Base-by-base conservation (phyloP, 164 flowering plant species). In the Stephania cephalantha region DNA sequence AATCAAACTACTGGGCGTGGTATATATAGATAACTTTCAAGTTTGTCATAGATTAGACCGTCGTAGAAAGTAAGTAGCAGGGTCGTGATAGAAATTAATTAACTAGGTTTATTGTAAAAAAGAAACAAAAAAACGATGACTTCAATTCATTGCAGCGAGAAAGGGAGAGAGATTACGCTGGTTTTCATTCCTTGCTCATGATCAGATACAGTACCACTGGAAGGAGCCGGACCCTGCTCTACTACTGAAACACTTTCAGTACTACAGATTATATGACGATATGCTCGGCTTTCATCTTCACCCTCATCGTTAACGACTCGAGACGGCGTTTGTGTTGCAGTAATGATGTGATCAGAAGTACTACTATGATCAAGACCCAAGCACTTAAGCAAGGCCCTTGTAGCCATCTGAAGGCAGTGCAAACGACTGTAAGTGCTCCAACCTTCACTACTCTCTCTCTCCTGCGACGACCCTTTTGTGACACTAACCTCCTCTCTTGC, bases 361-460 rank as follows among this genome's bases (percentile, higher is more conserved):
- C 20, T 4, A n/a, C 77, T 18, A 25, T 53, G 10, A 8, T 71
- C 78, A 29, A 46, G 69, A 18, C 85, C 82, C 15, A 83, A 65
- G 69, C 83, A 80, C 69, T 73, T 75, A 42, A 78, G 71, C 17
- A 78, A 70, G 20, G 68, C 63, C 55, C 61, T 77, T 25, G 71
- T 6, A 61, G 73, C 76, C 9, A 73, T 15, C n/a, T 77, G 61
- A 68, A 77, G 68, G 15, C 69, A 77, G 46, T 68, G 55, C 11
- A 50, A 50, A 50, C 11, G 55, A 15, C 12, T 44, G 75, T 73
- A 77, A 35, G 73, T 71, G 42, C 42, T 35, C 1, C 42, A 35
- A 35, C 1, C 42, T 35, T 35, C 42, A 35, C 42, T 35, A 35
- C 42, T 35, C 42, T 35, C 42, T 25, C 25, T 25, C 25, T 25